phyloP scores from a whole-genome alignment of 805 yeast species.

The Sugiyamaella boreocaroliniensis region DNA sequence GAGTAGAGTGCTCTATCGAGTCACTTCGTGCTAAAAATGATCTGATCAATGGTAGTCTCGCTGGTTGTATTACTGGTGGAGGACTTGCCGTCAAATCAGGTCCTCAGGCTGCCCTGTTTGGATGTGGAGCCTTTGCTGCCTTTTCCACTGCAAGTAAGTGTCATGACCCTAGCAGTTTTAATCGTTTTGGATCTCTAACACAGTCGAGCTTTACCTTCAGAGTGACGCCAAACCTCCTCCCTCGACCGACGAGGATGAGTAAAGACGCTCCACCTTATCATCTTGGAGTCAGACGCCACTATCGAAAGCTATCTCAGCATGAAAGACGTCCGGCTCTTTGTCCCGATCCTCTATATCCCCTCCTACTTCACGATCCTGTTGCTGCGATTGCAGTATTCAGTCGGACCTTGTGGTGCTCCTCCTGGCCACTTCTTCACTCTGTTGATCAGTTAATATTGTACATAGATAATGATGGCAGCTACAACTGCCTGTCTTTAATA shows the following conservation, averaged over 20 bases:
- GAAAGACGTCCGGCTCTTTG: neutral
- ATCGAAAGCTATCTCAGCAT: neutral
- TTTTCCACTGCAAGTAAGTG: constrained; percentile 46
- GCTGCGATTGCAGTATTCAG: too few relatives aligned
- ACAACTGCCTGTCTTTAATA: neutral
- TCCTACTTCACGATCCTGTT: too few relatives aligned
- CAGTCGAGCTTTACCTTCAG: constrained; percentile 72
- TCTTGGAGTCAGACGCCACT: too few relatives aligned
- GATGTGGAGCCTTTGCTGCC: constrained; percentile 97
- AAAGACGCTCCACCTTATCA: neutral
- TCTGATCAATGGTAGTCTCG: constrained; percentile 81
- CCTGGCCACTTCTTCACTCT: neutral
- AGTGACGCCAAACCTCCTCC: constrained; percentile 83
- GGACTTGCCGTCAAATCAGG: constrained; percentile 90
- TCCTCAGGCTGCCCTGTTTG: constrained; percentile 83
- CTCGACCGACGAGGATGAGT: constrained; percentile 68
- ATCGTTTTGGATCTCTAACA: neutral
- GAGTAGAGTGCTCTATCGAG: constrained; percentile 87
- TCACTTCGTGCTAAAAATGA: constrained; percentile 84
- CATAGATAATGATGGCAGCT: neutral
- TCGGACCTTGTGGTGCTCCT: too few relatives aligned
- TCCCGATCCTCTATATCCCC: too few relatives aligned
- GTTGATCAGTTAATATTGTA: neutral
- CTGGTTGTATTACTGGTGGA: constrained; percentile 97
- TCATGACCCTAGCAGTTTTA: neutral